These are phyloP conservation scores for Lodderomyces theae DNA, from an alignment of 1,139 yeast genomes.

Conservation along the genomic window DNA sequence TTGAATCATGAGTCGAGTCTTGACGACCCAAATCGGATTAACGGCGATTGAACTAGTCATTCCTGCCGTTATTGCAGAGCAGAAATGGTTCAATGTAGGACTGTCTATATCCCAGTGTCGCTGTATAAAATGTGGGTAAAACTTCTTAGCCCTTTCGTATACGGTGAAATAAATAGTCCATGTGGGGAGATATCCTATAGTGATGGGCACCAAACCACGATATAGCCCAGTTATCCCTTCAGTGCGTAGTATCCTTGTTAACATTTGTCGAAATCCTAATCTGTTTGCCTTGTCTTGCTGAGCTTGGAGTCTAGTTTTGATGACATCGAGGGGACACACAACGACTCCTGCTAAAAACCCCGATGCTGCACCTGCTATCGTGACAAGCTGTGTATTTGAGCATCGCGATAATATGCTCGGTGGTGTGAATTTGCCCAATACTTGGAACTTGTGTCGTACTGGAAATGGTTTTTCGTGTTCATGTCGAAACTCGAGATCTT, in stretches of 20 bases:
- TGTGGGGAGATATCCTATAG: constrained; percentile 92
- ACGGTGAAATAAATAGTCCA: constrained; percentile 96
- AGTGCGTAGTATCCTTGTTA: constrained; percentile 60
- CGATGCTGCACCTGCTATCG: constrained; percentile 44
- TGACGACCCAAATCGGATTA: constrained; percentile 97
- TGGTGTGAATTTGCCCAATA: constrained; percentile 22
- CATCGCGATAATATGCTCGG: constrained; percentile 23
- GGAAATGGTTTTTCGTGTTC: constrained; percentile 21
- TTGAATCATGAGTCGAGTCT: constrained; percentile 91
- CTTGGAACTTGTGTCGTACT: constrained; percentile 22
- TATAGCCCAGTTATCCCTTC: constrained; percentile 86
- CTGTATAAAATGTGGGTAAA: constrained; percentile 28
- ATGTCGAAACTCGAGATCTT: constrained; percentile 36
- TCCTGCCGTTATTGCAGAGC: constrained; percentile 88
- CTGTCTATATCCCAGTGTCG: constrained; percentile 28
- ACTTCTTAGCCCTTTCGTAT: constrained; percentile 71
- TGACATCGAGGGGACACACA: constrained; percentile 48
- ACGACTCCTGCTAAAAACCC: constrained; percentile 48
- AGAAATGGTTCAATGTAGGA: constrained; percentile 61
- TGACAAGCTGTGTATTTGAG: constrained; percentile 37
- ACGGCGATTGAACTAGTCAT: constrained; percentile 81
- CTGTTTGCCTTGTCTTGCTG: constrained; percentile 24
- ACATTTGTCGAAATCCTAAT: constrained; percentile 58
- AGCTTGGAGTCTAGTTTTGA: constrained; percentile 47
- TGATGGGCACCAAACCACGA: constrained; percentile 86